Evolutionary conservation across 2,329 filamentous ascomycete genomes (phyloP).

Genomic region (Fusarium multiceps): DNA sequence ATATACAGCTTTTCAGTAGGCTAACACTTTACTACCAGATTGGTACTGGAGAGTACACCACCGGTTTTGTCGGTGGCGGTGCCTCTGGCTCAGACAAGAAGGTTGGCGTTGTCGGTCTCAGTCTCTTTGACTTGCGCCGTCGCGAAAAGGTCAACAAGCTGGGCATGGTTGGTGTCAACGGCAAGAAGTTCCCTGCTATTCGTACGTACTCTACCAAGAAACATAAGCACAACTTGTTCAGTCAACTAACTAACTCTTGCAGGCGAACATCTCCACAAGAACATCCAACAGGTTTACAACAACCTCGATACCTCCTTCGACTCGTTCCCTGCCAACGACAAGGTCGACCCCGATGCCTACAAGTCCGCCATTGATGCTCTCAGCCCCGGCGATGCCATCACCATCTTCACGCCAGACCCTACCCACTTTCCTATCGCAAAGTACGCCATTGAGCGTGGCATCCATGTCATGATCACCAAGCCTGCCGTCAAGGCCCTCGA

Average conservation of each 20-base stretch:
- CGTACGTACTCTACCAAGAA: constrained; percentile 63
- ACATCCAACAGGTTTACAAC: constrained; percentile 91
- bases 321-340: constrained; percentile 81
- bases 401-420: constrained; percentile 94
- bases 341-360: constrained; percentile 82
- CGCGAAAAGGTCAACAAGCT: constrained; percentile 88
- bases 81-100: constrained; percentile 94
- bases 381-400: constrained; percentile 85
- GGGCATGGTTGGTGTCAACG: constrained; percentile 90
- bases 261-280: constrained; percentile 86
- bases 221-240: background rate
- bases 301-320: constrained; percentile 86
- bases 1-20: background rate
- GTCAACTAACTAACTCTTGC: constrained; percentile 31
- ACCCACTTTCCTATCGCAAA: constrained; percentile 93
- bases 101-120: constrained; percentile 91
- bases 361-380: constrained; percentile 89
- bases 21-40: constrained; percentile 62
- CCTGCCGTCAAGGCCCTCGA: constrained; percentile 87
- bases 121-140: constrained; percentile 87
- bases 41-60: constrained; percentile 96
- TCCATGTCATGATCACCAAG: constrained; percentile 95
- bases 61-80: constrained; percentile 87
- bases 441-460: constrained; percentile 87
- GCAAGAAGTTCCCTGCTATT: constrained; percentile 90